Percentiles rank a stretch among this genome's conserved stretches.
These are phyloP conservation scores for Paramecium biaurelia DNA, from an alignment of 73 alveolate genomes.

Conservation along the genomic window DNA sequence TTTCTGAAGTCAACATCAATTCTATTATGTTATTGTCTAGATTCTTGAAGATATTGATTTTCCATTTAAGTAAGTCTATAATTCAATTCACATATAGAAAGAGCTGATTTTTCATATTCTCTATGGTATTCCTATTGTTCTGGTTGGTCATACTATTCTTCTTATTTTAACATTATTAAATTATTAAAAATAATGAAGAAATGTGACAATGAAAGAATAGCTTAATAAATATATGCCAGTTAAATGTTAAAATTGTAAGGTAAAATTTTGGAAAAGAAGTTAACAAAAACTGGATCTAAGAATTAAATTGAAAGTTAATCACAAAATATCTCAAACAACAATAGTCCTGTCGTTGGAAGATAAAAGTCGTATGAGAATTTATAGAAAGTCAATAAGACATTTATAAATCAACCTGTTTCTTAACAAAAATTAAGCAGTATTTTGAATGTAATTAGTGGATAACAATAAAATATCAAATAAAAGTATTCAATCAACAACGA, in stretches of 20 bases:
- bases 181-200: background rate
- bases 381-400: conserved; percentile 24
- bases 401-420: background rate
- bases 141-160: background rate
- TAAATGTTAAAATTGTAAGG: conserved; percentile 27
- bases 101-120: background rate
- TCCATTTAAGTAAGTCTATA: background rate
- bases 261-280: conserved; percentile 23
- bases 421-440: conserved; percentile 5
- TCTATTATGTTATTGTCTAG: background rate
- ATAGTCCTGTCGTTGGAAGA: conserved; percentile 56
- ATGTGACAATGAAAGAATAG: conserved; percentile 39
- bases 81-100: conserved; percentile 27
- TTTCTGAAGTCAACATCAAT: conserved; percentile 34
- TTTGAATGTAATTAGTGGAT: conserved; percentile 20
- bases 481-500: conserved; percentile 24
- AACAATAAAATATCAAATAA: background rate
- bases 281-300: background rate
- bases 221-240: conserved; percentile 12
- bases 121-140: background rate
- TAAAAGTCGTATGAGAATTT: conserved; percentile 38
- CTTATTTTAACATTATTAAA: background rate
- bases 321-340: conserved; percentile 33
- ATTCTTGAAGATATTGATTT: background rate
- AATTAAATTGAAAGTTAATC: conserved; percentile 13